Conservation (phyloP, 2,329 filamentous ascomycete species). For the Phoma sp. region DNA sequence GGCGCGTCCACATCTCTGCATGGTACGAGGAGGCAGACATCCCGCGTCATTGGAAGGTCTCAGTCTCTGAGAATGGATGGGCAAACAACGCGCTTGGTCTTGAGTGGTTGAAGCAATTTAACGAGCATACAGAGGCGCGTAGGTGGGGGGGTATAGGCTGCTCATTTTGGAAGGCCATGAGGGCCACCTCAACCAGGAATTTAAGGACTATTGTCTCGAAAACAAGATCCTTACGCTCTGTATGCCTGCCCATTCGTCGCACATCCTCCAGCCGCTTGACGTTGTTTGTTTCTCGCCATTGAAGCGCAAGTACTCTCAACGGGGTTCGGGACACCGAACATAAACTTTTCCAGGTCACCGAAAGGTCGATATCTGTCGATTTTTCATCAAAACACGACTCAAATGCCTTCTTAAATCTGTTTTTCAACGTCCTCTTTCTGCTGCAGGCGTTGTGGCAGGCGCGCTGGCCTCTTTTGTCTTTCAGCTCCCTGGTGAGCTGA, state of each 20-base stretch:
- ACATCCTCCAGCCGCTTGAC: constrained; percentile 27
- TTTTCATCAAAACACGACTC: too few species aligned
- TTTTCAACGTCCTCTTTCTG: too few species aligned
- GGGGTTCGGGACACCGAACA: constrained; percentile 10
- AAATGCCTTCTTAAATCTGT: too few species aligned
- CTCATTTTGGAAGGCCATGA: constrained; percentile 24
- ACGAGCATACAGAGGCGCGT: constrained; percentile 17
- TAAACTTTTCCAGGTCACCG: too few species aligned
- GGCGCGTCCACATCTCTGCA: too few species aligned
- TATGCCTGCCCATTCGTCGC: constrained; percentile 9
- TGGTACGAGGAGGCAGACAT: too few species aligned
- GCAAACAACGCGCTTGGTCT: constrained; percentile 22
- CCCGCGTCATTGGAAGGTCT: constrained; percentile 20
- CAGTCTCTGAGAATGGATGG: constrained; percentile 22
- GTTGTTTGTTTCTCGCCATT: constrained; percentile 27
- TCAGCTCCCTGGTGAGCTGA: too few species aligned
- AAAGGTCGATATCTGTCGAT: too few species aligned
- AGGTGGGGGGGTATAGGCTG: constrained; percentile 15
- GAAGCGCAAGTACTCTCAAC: constrained; percentile 34
- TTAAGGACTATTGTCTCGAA: constrained; percentile 18
- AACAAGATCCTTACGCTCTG: constrained; percentile 22
- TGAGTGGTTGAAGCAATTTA: constrained; percentile 27
- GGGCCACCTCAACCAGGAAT: constrained; percentile 19
- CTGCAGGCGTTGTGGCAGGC: too few species aligned
- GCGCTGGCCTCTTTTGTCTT: too few species aligned